A percentile compares a stretch with the other conserved stretches of the same genome.
phyloP scores from a whole-genome alignment of 306 rosid genomes.

The Spatholobus suberectus region DNA sequence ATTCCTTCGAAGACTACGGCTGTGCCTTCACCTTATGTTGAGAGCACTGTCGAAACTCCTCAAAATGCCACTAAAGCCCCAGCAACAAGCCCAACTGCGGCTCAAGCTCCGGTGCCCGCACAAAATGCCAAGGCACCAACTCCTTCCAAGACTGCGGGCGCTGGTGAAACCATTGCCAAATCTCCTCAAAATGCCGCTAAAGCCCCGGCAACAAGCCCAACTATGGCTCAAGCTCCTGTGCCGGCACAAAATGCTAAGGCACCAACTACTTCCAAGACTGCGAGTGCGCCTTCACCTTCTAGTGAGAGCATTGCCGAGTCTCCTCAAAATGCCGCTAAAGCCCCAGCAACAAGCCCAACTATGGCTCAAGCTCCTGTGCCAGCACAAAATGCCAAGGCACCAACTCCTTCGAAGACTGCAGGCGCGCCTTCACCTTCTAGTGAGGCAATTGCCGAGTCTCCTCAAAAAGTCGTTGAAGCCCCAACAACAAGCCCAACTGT shows the following conservation, averaged over 20 bases:
- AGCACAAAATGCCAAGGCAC: neutral
- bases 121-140: neutral
- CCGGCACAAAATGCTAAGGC: neutral
- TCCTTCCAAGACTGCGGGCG: neutral
- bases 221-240: neutral
- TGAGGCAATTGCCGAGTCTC: neutral
- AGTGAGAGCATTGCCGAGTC: neutral
- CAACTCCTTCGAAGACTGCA: neutral
- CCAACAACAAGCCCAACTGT: neutral
- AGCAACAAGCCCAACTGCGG: neutral
- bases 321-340: neutral
- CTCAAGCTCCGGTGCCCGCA: slow-evolving; percentile 37
- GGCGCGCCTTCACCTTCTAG: slow-evolving; percentile 25
- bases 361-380: neutral
- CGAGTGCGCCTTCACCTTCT: slow-evolving; percentile 24
- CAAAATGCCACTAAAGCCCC: neutral
- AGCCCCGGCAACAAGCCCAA: neutral
- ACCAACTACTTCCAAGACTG: neutral
- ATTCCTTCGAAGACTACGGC: neutral
- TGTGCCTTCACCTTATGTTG: slow-evolving; percentile 31
- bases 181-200: neutral
- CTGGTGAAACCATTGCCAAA: neutral
- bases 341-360: neutral
- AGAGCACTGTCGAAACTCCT: neutral
- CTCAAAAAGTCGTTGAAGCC: neutral